These are phyloP conservation scores for Parmelia sp. DNA, from an alignment of 495 filamentous ascomycete genomes.

Conservation along the genomic window DNA sequence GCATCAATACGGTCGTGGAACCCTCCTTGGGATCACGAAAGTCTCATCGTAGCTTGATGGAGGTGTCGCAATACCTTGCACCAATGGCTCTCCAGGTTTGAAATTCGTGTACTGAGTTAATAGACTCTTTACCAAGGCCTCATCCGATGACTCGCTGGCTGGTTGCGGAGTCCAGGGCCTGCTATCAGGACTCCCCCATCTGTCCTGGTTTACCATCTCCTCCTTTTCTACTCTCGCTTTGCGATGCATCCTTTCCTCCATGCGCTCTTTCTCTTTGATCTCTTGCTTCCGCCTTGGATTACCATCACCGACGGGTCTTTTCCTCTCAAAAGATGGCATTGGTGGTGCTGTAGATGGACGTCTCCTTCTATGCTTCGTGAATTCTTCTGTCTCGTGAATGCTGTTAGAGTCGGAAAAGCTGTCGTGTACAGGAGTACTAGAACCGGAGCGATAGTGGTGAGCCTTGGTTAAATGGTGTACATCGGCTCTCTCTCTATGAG, in stretches of 20 bases:
- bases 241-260: neutral
- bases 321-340: neutral
- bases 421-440: neutral
- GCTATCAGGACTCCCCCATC: neutral
- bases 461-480: too few species aligned
- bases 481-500: too few species aligned
- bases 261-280: neutral
- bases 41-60: neutral
- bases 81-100: neutral
- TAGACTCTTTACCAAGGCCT: neutral
- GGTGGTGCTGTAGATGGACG: neutral
- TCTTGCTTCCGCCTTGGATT: neutral
- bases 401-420: neutral
- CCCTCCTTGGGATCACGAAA: neutral
- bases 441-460: neutral
- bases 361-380: neutral
- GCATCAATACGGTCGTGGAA: neutral
- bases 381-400: neutral
- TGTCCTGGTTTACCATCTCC: neutral
- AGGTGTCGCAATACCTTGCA: neutral
- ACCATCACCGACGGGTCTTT: neutral
- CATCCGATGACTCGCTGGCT: neutral
- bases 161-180: neutral
- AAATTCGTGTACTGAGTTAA: conserved; percentile 1
- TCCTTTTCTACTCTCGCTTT: neutral